Percentiles rank a stretch among this genome's conserved stretches.
Evolutionary conservation across 1,284 basidiomycete species (phyloP).

Genomic region (Lentinula novae-zelandiae): DNA sequence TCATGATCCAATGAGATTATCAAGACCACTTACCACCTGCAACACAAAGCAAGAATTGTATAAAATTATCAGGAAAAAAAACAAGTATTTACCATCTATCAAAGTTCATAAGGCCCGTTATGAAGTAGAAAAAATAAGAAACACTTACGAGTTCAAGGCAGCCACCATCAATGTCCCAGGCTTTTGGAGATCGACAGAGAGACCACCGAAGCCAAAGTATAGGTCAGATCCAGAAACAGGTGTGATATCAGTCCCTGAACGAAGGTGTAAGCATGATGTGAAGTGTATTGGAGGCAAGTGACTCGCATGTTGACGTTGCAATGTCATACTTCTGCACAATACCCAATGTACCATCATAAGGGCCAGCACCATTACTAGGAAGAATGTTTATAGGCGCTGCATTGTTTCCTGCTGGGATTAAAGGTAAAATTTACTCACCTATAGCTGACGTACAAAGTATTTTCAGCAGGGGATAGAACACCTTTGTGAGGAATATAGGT

Average conservation of each 20-base stretch:
- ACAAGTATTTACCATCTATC: neutral
- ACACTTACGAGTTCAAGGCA: slow-evolving; percentile 47
- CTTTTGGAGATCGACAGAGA: slow-evolving; percentile 54
- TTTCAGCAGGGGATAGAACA: slow-evolving; percentile 54
- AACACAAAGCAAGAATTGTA: neutral
- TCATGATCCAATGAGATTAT: neutral
- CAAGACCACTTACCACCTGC: neutral
- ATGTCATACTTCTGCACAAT: slow-evolving; percentile 51
- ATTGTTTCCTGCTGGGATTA: too few relatives aligned
- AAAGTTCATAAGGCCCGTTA: neutral
- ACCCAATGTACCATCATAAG: slow-evolving; percentile 53
- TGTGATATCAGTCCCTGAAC: slow-evolving; percentile 48
- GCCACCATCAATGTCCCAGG: slow-evolving; percentile 68
- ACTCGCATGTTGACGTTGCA: slow-evolving; percentile 41
- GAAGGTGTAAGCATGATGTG: neutral
- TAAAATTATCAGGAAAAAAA: neutral
- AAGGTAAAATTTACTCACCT: neutral
- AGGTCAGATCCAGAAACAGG: slow-evolving; percentile 31
- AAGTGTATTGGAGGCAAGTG: neutral
- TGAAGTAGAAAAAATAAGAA: neutral
- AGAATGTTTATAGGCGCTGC: neutral
- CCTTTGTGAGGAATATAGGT: slow-evolving; percentile 63
- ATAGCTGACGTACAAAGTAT: slow-evolving; percentile 56
- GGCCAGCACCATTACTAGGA: slow-evolving; percentile 38
- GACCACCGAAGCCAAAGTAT: slow-evolving; percentile 45